Evolutionary conservation across 805 yeast species (phyloP), one percentile per base, ranked within the genome.

Genomic region (Kluyveromyces siamensis): DNA sequence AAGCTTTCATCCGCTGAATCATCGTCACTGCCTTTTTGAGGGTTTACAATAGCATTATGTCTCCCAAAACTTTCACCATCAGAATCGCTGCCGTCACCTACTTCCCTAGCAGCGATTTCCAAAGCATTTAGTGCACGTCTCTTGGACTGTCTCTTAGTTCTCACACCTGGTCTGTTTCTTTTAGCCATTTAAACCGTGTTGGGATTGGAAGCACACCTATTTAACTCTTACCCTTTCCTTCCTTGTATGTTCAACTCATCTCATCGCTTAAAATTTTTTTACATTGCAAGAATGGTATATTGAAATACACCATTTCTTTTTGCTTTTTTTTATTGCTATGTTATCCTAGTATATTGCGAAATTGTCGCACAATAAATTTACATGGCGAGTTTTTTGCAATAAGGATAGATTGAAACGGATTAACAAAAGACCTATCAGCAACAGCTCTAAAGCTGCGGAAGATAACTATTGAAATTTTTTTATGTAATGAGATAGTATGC

Each of bases 351-450:
- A 30, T 30, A 8, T 10, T 7, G 35, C 35, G 35, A 30, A 30
- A 3, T 30, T 30, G 2, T 10, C 35, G 35, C 35, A 30, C 7
- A 13, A 30, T 30, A 30, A 30, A 30, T 30, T 30, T 30, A 30
- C 3, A 4, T 13, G 3, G 35, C 14, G 35, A 30, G 14, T 30
- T 30, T 30, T 30, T 30, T 30, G 35, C 11, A 30, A 30, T n/a
- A 30, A 30, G 4, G 6, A 21, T 21, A 21, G 6, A 21, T 6
- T 21, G 35, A 70, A n/a, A 76, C 74, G 55, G 70, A 65, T 56
- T 84, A 87, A 33, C 87, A 75, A 45, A 77, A 76, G 35, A 13
- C 14, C 35, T 30, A 11, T 55, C n/a, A 80, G 78, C 54, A 86
- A 65, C 33, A 39, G 18, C 21, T 45, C 7, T 21, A 21, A 16